Percentiles rank a stretch among this genome's conserved stretches.
phyloP scores from a whole-genome alignment of 2,329 filamentous ascomycete genomes.

The Coccinonectria pachysandricola region DNA sequence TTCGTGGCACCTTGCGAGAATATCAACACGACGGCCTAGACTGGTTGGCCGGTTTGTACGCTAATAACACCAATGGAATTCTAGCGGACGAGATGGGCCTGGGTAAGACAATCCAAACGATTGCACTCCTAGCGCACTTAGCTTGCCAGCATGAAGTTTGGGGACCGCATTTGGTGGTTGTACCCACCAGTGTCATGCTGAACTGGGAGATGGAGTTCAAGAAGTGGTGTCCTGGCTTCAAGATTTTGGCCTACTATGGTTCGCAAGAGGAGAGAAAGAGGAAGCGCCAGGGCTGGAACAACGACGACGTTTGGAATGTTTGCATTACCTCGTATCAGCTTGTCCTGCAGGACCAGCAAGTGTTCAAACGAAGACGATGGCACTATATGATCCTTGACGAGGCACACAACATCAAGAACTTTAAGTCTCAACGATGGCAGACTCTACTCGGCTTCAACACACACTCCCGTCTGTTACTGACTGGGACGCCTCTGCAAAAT shows the following conservation, averaged over 20 bases:
- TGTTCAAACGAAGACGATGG: slow-evolving; percentile 88
- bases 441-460: slow-evolving; percentile 91
- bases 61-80: slow-evolving; percentile 89
- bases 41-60: slow-evolving; percentile 89
- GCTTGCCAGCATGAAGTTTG: slow-evolving; percentile 84
- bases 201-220: slow-evolving; percentile 99
- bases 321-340: slow-evolving; percentile 97
- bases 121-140: slow-evolving; percentile 83
- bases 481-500: slow-evolving; percentile 92
- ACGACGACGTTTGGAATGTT: slow-evolving; percentile 91
- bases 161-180: slow-evolving; percentile 92
- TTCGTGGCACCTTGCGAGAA: slow-evolving; percentile 82
- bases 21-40: slow-evolving; percentile 97
- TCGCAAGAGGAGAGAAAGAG: slow-evolving; percentile 82
- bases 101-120: slow-evolving; percentile 97
- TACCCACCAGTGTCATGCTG: slow-evolving; percentile 95
- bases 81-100: slow-evolving; percentile 97
- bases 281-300: slow-evolving; percentile 88
- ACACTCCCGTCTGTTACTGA: slow-evolving; percentile 73
- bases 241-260: slow-evolving; percentile 94
- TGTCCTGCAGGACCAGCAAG: slow-evolving; percentile 84
- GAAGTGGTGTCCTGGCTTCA: slow-evolving; percentile 97
- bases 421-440: slow-evolving; percentile 95
- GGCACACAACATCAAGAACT: slow-evolving; percentile 99
- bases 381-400: slow-evolving; percentile 98